Conservation (phyloP, 2,329 filamentous ascomycete genomes). For the Gaeumannomyces sp. region DNA sequence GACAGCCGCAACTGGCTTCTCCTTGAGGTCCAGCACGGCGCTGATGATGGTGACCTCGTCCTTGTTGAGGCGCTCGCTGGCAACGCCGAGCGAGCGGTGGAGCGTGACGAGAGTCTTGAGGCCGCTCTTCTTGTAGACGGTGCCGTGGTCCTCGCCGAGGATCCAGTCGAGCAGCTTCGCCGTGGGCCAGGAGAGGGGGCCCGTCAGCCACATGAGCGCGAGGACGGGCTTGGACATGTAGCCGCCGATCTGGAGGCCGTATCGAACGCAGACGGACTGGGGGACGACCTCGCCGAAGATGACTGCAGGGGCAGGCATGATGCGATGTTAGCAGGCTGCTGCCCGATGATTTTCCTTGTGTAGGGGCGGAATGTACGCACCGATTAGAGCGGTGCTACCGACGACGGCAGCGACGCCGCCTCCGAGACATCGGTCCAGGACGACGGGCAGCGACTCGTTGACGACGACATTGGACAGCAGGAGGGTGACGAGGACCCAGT, state of each 20-base stretch:
- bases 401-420: constrained; percentile 92
- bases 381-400: constrained; percentile 88
- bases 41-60: constrained; percentile 99
- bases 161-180: constrained; percentile 92
- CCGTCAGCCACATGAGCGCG: constrained; percentile 83
- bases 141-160: constrained; percentile 90
- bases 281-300: constrained; percentile 97
- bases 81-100: constrained; percentile 83
- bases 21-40: constrained; percentile 91
- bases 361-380: constrained; percentile 41
- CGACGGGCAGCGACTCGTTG: constrained; percentile 92
- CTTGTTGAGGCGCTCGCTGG: constrained; percentile 84
- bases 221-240: constrained; percentile 88
- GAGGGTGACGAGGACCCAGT: constrained; percentile 95
- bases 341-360: neutral
- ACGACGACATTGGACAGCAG: constrained; percentile 95
- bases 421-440: constrained; percentile 87
- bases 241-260: constrained; percentile 88
- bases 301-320: constrained; percentile 50
- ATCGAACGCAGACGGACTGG: constrained; percentile 93
- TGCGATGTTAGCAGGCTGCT: constrained; percentile 16
- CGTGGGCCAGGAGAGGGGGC: constrained; percentile 86
- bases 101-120: constrained; percentile 93
- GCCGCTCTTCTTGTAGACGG: constrained; percentile 95
- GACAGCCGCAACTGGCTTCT: constrained; percentile 88